phyloP scores from a whole-genome alignment of 2,329 filamentous ascomycete species.

The Paradendryphiella salina region DNA sequence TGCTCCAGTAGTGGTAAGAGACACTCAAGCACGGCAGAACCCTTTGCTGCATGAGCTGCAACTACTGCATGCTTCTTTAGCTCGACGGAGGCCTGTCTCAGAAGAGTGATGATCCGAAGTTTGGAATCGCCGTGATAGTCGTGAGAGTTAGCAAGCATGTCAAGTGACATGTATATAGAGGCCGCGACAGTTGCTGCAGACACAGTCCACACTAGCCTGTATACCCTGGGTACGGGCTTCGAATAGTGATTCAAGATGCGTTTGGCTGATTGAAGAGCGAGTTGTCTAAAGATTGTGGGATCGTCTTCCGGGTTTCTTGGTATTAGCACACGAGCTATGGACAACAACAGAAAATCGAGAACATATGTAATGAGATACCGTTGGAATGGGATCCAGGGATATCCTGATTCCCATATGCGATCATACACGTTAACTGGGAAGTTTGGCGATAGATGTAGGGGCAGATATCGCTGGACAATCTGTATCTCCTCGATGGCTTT shows the following conservation, averaged over 20 bases:
- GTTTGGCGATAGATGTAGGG: conserved; percentile 8
- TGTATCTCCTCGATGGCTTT: conserved; percentile 16
- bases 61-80: conserved; percentile 13
- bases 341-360: conserved; percentile 12
- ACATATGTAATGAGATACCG: conserved; percentile 14
- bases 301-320: conserved; percentile 6
- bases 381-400: conserved; percentile 18
- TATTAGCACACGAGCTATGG: conserved; percentile 11
- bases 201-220: conserved; percentile 14
- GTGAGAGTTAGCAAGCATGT: conserved; percentile 12
- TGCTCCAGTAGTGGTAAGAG: conserved; percentile 7
- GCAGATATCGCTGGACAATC: conserved; percentile 3
- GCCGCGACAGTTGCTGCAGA: conserved; percentile 14
- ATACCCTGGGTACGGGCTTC: conserved; percentile 8
- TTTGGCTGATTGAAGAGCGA: conserved; percentile 11
- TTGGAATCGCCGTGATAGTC: conserved; percentile 8
- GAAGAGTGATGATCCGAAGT: conserved; percentile 4
- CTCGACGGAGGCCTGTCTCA: conserved; percentile 8
- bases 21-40: conserved; percentile 10
- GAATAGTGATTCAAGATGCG: conserved; percentile 12
- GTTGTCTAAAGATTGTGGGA: conserved; percentile 1
- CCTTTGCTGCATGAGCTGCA: conserved; percentile 13
- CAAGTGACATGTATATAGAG: conserved; percentile 11
- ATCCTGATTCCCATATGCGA: conserved; percentile 10
- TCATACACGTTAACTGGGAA: conserved; percentile 14